Evolutionary conservation across 139 green algal genomes (phyloP).

Genomic region (Marvania coccoides): DNA sequence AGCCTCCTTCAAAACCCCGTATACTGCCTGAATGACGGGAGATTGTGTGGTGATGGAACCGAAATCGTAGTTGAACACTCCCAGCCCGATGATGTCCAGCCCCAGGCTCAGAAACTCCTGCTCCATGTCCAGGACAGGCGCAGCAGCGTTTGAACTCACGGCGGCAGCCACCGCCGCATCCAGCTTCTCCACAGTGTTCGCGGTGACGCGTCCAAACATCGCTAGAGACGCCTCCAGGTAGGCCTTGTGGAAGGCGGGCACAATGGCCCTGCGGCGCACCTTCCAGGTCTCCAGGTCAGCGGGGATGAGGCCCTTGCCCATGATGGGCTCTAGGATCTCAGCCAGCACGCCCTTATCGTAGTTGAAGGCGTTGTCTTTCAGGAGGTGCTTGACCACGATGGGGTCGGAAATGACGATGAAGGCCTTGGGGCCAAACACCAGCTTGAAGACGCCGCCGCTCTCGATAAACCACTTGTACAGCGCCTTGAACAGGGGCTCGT

Average conservation of each 20-base stretch:
- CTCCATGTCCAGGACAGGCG: constrained; percentile 86
- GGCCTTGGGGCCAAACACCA: constrained; percentile 96
- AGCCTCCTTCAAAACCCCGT: constrained; percentile 93
- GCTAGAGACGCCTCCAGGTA: constrained; percentile 84
- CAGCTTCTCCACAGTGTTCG: constrained; percentile 59
- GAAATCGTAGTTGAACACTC: constrained; percentile 99
- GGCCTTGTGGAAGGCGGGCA: constrained; percentile 92
- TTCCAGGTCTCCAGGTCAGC: constrained; percentile 86
- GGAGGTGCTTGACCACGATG: constrained; percentile 79
- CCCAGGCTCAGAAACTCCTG: constrained; percentile 86
- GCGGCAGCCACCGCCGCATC: constrained; percentile 25
- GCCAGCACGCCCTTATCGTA: constrained; percentile 97
- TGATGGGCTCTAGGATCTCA: constrained; percentile 99
- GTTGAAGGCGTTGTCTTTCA: constrained; percentile 89
- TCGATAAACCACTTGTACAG: constrained; percentile 91
- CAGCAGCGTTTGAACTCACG: background rate
- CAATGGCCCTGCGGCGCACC: constrained; percentile 74
- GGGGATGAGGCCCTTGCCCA: constrained; percentile 98
- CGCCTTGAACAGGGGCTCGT: constrained; percentile 88
- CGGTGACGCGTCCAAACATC: constrained; percentile 79
- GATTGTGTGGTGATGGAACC: constrained; percentile 84
- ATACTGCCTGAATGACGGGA: constrained; percentile 95
- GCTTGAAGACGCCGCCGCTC: constrained; percentile 88
- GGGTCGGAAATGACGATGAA: constrained; percentile 99
- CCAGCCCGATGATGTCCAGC: constrained; percentile 98